phyloP scores from a whole-genome alignment of 305 asterid species.

The Coffea humblotiana region DNA sequence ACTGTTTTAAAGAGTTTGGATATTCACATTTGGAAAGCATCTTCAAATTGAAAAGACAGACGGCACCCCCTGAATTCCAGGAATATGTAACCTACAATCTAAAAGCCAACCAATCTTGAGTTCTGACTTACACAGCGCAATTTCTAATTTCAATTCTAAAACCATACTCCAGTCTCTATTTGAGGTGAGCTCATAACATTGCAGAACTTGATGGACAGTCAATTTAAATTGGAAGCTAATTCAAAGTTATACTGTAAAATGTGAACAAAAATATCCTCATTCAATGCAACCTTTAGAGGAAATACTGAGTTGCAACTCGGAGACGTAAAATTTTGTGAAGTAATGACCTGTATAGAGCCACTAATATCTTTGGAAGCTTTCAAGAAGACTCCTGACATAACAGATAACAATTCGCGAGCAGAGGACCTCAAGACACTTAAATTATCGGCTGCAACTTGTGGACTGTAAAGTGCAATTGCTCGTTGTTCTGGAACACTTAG shows the following conservation, averaged over 20 bases:
- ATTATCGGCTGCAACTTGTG: constrained; percentile 58
- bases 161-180: neutral
- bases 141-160: neutral
- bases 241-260: neutral
- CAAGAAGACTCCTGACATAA: constrained; percentile 53
- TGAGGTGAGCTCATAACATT: neutral
- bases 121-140: neutral
- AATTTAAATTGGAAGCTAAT: neutral
- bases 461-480: constrained; percentile 55
- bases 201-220: neutral
- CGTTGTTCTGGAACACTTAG: constrained; percentile 45
- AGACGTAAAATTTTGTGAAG: neutral
- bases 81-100: neutral
- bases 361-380: constrained; percentile 63
- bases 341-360: constrained; percentile 70
- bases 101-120: neutral
- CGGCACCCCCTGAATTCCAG: no score
- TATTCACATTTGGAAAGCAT: no score
- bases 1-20: neutral
- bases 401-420: constrained; percentile 50
- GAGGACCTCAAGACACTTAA: constrained; percentile 60
- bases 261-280: neutral
- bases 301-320: neutral
- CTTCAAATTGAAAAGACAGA: no score
- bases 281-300: neutral